Conservation (phyloP, 768 basidiomycete genomes). For the Hemileccinum impolitum region DNA sequence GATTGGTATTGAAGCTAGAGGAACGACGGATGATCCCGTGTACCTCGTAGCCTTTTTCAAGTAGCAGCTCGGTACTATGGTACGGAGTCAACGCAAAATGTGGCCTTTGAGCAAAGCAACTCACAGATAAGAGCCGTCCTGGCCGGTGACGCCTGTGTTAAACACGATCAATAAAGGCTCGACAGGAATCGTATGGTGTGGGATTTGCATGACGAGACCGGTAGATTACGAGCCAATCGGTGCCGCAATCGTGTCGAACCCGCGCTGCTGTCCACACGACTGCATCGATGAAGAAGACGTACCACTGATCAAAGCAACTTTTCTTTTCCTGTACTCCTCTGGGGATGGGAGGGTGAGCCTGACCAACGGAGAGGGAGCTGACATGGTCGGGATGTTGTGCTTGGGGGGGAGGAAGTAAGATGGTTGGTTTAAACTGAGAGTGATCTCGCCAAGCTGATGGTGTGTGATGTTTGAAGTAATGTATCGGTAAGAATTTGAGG, state of each 20-base stretch:
- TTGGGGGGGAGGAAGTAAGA: not conserved
- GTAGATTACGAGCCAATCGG: constrained; percentile 1
- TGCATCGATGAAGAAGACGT: constrained; percentile 18
- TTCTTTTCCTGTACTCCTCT: constrained; percentile 84
- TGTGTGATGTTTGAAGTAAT: not conserved
- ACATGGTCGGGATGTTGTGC: constrained; percentile 13
- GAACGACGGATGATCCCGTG: constrained; percentile 97
- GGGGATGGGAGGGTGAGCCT: constrained; percentile 62
- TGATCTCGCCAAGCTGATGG: constrained; percentile 4
- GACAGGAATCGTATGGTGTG: not conserved
- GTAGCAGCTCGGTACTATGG: constrained; percentile 72
- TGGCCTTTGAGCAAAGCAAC: constrained; percentile 26
- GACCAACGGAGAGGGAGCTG: constrained; percentile 34
- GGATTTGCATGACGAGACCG: not conserved
- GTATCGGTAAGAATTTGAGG: constrained; percentile 2
- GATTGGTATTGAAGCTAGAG: constrained; percentile 96
- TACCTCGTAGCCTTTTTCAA: constrained; percentile 87
- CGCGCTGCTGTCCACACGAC: constrained; percentile 2
- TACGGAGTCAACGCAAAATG: constrained; percentile 4
- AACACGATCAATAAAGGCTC: constrained; percentile 7
- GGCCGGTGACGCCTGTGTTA: constrained; percentile 82
- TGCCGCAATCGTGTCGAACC: not conserved
- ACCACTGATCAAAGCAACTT: constrained; percentile 94
- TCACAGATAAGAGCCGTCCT: constrained; percentile 94
- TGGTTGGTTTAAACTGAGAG: not conserved